These are phyloP conservation scores for Solanum gandarillasii DNA, from an alignment of 257 asterid species.

Conservation along the genomic window DNA sequence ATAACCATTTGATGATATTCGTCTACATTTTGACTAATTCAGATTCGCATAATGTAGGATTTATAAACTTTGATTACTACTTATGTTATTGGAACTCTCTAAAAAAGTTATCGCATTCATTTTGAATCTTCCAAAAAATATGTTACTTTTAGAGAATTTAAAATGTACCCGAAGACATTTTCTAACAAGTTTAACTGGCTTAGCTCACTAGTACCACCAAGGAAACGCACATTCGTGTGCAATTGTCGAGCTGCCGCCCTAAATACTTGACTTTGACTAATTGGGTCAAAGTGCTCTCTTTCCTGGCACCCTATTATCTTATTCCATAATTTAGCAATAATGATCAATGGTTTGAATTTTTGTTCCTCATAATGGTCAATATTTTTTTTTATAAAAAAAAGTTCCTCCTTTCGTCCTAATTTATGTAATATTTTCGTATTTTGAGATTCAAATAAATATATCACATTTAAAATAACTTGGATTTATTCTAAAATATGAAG, in stretches of 20 bases:
- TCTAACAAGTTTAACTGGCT: not conserved
- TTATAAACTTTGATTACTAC: not conserved
- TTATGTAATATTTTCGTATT: too few species aligned
- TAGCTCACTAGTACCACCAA: not conserved
- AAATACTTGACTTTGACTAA: not conserved
- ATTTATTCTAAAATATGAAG: too few species aligned
- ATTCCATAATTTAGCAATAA: not conserved
- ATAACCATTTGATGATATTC: not conserved
- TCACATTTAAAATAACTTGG: too few species aligned
- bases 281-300: not conserved
- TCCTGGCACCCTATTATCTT: not conserved
- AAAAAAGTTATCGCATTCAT: not conserved
- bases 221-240: not conserved
- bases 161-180: fast-evolving
- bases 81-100: not conserved
- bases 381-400: not conserved
- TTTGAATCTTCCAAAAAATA: fast-evolving
- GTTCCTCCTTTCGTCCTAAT: too few species aligned
- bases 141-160: fast-evolving
- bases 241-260: not conserved
- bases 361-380: not conserved
- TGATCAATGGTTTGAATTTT: not conserved
- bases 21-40: fast-evolving
- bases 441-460: too few species aligned
- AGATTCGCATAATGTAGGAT: fast-evolving